Percentiles rank a stretch among this genome's conserved stretches.
These are phyloP conservation scores for Globisporangium canariense DNA, from an alignment of 352 stramenopile genomes.

Conservation along the genomic window DNA sequence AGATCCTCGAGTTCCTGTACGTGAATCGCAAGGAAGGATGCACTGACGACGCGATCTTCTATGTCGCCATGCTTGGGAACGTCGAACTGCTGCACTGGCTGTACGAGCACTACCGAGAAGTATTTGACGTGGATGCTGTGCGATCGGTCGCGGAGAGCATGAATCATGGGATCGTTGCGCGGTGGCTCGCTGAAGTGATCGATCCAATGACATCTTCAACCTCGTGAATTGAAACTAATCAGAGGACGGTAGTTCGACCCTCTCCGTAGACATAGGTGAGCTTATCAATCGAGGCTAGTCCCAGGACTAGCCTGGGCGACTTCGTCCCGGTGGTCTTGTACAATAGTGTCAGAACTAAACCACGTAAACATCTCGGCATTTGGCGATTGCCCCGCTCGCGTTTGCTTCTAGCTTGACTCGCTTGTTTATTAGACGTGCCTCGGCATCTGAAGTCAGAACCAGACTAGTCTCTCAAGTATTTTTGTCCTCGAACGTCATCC, in stretches of 20 bases:
- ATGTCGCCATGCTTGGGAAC: background rate
- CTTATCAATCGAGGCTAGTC: no score
- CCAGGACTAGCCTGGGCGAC: background rate
- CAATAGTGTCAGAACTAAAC: background rate
- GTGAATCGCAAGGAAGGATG: background rate
- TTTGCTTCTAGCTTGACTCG: background rate
- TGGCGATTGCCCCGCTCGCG: background rate
- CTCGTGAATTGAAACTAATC: background rate
- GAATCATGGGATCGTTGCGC: background rate
- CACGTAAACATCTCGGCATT: background rate
- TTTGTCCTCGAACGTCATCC: background rate
- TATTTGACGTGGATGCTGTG: conserved; percentile 1
- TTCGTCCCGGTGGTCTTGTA: background rate
- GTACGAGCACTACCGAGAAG: conserved; percentile 5
- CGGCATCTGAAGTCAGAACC: background rate
- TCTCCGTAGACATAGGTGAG: no score
- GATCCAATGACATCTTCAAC: background rate
- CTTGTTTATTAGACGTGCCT: background rate
- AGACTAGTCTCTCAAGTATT: background rate
- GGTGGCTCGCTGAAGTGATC: background rate
- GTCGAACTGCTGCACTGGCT: conserved; percentile 4
- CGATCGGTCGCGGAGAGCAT: background rate
- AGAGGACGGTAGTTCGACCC: no score
- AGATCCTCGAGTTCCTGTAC: conserved; percentile 3
- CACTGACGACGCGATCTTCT: background rate